A percentile compares a stretch with the other conserved stretches of the same genome.
phyloP scores from a whole-genome alignment of 73 alveolate genomes.

The Tetrahymena thermophila region DNA sequence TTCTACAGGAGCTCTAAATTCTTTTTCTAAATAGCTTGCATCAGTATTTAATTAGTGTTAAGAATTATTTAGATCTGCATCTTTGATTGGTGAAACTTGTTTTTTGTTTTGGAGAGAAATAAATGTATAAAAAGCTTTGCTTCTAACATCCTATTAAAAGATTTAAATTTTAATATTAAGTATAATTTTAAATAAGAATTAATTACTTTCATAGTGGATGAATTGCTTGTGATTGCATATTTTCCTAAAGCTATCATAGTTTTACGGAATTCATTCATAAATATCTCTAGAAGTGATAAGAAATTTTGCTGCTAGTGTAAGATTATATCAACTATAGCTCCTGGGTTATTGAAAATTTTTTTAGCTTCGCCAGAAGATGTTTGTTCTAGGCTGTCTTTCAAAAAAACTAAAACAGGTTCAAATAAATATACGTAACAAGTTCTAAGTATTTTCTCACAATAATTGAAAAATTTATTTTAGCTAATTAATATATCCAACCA shows the following conservation, averaged over 20 bases:
- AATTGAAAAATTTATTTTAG: not conserved
- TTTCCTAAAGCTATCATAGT: not conserved
- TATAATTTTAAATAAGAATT: not conserved
- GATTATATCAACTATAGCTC: not conserved
- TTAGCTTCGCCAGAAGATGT: not conserved
- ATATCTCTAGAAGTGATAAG: not conserved
- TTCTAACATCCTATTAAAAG: not conserved
- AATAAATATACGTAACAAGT: not conserved
- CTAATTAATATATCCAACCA: not conserved
- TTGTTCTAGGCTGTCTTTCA: not conserved
- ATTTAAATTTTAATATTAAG: not conserved
- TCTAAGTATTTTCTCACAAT: not conserved
- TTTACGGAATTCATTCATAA: not conserved
- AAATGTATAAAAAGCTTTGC: not conserved
- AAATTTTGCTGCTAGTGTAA: not conserved
- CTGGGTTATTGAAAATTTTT: not conserved
- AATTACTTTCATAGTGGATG: not conserved
- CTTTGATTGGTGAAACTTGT: not conserved
- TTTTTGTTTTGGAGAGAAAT: not conserved
- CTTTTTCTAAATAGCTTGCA: not conserved
- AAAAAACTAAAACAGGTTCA: not conserved
- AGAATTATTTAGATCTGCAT: not conserved
- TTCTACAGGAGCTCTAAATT: not conserved
- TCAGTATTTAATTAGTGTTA: not conserved
- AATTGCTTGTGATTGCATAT: not conserved